Conservation (phyloP, 345 rosid species). For the Erucastrum elatum region DNA sequence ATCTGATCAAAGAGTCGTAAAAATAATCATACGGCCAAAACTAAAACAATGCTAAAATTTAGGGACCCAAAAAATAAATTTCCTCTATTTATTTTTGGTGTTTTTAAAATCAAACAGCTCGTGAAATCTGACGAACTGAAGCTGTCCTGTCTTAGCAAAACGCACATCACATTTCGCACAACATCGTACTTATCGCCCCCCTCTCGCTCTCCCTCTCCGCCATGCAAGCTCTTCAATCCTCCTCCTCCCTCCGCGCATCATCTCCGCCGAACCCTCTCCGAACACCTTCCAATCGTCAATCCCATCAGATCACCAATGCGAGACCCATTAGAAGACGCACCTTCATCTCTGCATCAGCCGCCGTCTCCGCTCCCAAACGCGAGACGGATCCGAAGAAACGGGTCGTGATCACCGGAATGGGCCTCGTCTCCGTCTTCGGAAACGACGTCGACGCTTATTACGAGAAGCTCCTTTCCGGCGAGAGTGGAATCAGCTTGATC, state of each 20-base stretch:
- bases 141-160: constrained; percentile 3
- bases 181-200: constrained; percentile 41
- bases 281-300: constrained; percentile 37
- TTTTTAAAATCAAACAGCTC: background rate
- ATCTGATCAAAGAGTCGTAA: background rate
- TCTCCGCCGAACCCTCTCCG: constrained; percentile 58
- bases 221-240: constrained; percentile 76
- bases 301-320: constrained; percentile 38
- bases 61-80: background rate
- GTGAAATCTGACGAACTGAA: constrained; percentile 23
- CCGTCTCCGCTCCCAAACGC: constrained; percentile 77
- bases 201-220: constrained; percentile 29
- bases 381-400: constrained; percentile 96
- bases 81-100: background rate
- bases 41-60: background rate
- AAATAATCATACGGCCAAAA: background rate
- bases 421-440: constrained; percentile 93
- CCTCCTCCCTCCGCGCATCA: constrained; percentile 60
- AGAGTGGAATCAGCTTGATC: constrained; percentile 86
- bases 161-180: constrained; percentile 34
- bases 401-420: constrained; percentile 95
- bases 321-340: constrained; percentile 43
- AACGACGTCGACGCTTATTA: constrained; percentile 85
- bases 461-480: constrained; percentile 79
- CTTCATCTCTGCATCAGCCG: constrained; percentile 50